Percentiles rank a stretch among this genome's conserved stretches.
These are phyloP conservation scores for Colletotrichum graminicola DNA, from an alignment of 2,329 filamentous ascomycete genomes.

Conservation along the genomic window DNA sequence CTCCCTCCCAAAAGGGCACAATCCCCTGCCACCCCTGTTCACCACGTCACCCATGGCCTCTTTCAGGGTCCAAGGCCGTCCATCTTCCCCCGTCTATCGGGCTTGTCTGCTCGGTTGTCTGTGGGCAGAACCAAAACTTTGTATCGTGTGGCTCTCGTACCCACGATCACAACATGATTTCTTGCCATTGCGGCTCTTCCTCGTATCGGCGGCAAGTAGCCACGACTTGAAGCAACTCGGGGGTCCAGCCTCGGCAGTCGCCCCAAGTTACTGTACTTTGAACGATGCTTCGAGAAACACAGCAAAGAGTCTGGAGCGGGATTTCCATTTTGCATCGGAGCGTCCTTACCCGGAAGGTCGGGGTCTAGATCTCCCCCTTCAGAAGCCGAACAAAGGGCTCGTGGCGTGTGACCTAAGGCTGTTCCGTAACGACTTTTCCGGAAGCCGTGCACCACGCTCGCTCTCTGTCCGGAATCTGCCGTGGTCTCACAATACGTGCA, in stretches of 20 bases:
- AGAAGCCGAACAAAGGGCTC: slow-evolving; percentile 2
- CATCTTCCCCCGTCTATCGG: not conserved
- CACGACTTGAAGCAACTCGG: slow-evolving; percentile 7
- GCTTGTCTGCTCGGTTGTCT: not conserved
- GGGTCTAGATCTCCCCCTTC: slow-evolving; percentile 5
- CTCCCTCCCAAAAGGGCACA: not conserved
- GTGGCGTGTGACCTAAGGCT: not conserved
- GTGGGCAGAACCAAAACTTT: slow-evolving; percentile 13
- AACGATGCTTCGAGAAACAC: not conserved
- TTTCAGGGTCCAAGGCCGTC: slow-evolving; percentile 15
- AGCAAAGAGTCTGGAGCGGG: slow-evolving; percentile 9
- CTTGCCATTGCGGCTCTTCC: not conserved
- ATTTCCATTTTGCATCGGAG: not conserved
- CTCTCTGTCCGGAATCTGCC: not conserved
- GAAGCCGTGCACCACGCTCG: not conserved
- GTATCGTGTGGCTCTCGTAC: not conserved
- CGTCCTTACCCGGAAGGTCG: not conserved
- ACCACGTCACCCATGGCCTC: slow-evolving; percentile 27
- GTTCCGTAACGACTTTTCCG: not conserved
- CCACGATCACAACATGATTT: slow-evolving; percentile 5
- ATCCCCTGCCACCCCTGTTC: slow-evolving; percentile 11
- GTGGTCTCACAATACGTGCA: not conserved
- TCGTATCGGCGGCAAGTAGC: slow-evolving; percentile 10
- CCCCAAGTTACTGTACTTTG: slow-evolving; percentile 16
- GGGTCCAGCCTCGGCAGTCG: slow-evolving; percentile 17